phyloP scores from a whole-genome alignment of 257 asterid genomes.

The Solanum etuberosum region DNA sequence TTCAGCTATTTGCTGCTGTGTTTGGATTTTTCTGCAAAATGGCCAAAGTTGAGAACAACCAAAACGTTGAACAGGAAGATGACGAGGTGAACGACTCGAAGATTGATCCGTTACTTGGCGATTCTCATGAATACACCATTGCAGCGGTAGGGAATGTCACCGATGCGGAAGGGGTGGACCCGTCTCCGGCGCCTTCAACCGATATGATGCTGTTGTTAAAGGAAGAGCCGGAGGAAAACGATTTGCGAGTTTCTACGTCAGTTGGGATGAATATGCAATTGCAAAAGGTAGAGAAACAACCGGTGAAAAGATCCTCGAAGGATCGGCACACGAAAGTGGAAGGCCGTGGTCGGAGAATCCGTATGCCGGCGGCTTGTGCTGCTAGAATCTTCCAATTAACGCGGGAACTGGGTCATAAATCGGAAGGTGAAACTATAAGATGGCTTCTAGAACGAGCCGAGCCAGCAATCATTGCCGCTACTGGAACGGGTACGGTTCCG shows the following conservation, averaged over 20 bases:
- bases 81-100: constrained; percentile 8
- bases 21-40: not conserved
- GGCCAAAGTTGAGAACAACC: constrained; percentile 13
- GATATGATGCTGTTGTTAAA: constrained; percentile 19
- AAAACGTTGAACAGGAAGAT: constrained; percentile 18
- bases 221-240: constrained; percentile 36
- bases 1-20: not conserved
- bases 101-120: constrained; percentile 39
- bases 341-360: constrained; percentile 79
- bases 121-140: constrained; percentile 32
- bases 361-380: constrained; percentile 74
- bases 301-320: constrained; percentile 46
- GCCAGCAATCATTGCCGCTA: constrained; percentile 71
- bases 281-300: not conserved
- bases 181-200: not conserved
- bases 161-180: not conserved
- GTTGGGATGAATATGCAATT: not conserved
- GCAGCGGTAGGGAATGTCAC: constrained; percentile 26
- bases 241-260: constrained; percentile 7
- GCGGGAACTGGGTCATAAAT: constrained; percentile 59
- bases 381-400: constrained; percentile 74
- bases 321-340: constrained; percentile 89
- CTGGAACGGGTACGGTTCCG: constrained; percentile 71
- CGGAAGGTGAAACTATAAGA: constrained; percentile 77
- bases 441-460: constrained; percentile 82